phyloP scores from a whole-genome alignment of 345 rosid species.

The Acer yangbiense region DNA sequence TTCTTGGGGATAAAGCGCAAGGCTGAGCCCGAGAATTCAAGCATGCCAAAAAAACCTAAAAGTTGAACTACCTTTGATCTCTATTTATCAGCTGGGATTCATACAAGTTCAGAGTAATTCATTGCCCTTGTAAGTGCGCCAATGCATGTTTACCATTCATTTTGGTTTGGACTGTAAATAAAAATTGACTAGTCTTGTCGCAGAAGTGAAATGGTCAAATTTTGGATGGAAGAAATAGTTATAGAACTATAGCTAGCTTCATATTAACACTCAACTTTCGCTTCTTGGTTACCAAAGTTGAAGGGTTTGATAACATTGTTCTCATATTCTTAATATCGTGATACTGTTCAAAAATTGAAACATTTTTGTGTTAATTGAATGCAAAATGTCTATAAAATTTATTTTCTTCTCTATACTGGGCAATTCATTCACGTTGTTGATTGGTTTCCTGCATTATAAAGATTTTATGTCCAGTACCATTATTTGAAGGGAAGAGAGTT shows the following conservation, averaged over 20 bases:
- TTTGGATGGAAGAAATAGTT: not conserved
- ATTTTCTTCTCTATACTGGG: not conserved
- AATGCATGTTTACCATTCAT: not conserved
- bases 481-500: not conserved
- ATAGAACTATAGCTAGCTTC: not conserved
- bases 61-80: conserved; percentile 26
- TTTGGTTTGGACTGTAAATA: not conserved
- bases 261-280: not conserved
- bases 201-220: not conserved
- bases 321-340: too few species aligned
- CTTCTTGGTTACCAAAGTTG: not conserved
- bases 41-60: conserved; percentile 64
- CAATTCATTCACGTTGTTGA: not conserved
- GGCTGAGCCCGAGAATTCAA: conserved; percentile 50
- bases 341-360: too few species aligned
- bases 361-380: too few species aligned
- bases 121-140: not conserved
- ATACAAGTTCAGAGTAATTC: not conserved
- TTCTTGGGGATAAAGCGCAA: conserved; percentile 91
- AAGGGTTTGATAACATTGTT: too few species aligned
- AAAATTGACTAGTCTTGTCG: not conserved
- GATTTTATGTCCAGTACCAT: not conserved
- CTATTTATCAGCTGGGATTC: not conserved
- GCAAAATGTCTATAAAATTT: too few species aligned
- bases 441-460: not conserved